Evolutionary conservation across 108 stramenopile species (phyloP), one percentile per base, ranked within the genome.

Genomic region (Parmales sp.): DNA sequence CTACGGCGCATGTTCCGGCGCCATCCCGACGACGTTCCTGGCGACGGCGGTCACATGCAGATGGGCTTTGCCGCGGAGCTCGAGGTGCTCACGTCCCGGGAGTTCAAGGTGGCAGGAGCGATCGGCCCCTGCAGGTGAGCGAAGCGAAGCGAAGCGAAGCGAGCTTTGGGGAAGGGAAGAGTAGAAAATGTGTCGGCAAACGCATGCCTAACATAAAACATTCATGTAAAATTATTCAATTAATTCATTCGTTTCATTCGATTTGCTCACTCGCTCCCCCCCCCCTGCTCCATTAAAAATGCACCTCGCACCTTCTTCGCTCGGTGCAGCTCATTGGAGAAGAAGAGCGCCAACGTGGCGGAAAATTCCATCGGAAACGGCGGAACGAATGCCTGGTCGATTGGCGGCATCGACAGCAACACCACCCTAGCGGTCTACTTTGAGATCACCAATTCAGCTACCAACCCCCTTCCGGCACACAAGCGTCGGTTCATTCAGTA

Each of bases 381-480:
- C 11, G 97, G 97, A 64, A 99, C 99, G 0, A 93, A 89, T 72
- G 91, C 89, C 26, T 99, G 99, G 99, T 83, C 89, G 71, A 67
- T 99, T 54, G 96, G 97, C 41, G 97, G 97, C 37, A 65, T 93
- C 19, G 90, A 95, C 70, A 96, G 96, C 18, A 67, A 80, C 18
- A 95, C 95, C n/a, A 99, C 99, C 0, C 66, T 99, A 20, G 97
- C 95, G 49, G 67, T 99, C 38, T 99, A 98, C 81, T 99, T 99
- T 76, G 99, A 99, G 65, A 84, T 97, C 18, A 89, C 88, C 31
- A 91, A 90, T 69, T 86, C 88, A 20, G 86, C 85, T 16, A n/a
- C 50, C 13, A 49, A 63, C 26, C 75, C 82, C 0, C 51, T 80
- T 7, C 79, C 81, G 11, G 67, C 44, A 19, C 77, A 78, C 68